A percentile compares a stretch with the other conserved stretches of the same genome.
phyloP scores from a whole-genome alignment of 495 filamentous ascomycete species.

The Talaromyces nanjingensis region DNA sequence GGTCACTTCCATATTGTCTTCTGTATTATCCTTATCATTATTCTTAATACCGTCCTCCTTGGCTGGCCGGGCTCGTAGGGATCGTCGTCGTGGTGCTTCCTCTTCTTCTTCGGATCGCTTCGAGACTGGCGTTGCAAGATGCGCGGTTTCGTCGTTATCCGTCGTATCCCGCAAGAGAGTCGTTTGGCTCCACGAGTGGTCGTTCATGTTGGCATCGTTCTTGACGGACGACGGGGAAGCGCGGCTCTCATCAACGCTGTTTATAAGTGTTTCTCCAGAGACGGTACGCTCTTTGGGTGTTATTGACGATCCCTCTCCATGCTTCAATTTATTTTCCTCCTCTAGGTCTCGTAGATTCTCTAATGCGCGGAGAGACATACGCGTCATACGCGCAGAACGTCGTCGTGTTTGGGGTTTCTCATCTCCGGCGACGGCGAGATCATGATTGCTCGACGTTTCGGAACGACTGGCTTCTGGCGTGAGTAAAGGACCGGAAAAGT shows the following conservation, averaged over 20 bases:
- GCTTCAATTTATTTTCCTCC: constrained; percentile 8
- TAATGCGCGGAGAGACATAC: constrained; percentile 30
- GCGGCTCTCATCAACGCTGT: constrained; percentile 26
- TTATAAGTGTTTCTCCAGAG: constrained; percentile 33
- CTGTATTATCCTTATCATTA: constrained; percentile 35
- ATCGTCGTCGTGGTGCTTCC: constrained; percentile 32
- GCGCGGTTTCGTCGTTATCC: constrained; percentile 26
- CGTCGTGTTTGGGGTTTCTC: constrained; percentile 32
- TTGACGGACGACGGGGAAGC: constrained; percentile 28
- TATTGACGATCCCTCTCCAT: not conserved
- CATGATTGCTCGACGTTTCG: constrained; percentile 45
- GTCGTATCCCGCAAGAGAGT: constrained; percentile 23
- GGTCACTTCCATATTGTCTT: constrained; percentile 10
- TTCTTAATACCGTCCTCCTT: constrained; percentile 14
- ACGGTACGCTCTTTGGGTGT: constrained; percentile 28
- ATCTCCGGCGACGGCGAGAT: constrained; percentile 31
- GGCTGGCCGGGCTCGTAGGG: constrained; percentile 43
- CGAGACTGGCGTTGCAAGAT: constrained; percentile 22
- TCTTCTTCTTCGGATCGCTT: constrained; percentile 33
- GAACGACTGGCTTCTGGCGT: constrained; percentile 43
- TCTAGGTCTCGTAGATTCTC: constrained; percentile 17
- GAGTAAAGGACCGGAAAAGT: constrained; percentile 38
- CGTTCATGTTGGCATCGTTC: constrained; percentile 41
- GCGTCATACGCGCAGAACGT: constrained; percentile 36
- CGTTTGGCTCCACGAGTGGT: constrained; percentile 32